Base-by-base conservation (phyloP, 2,329 filamentous ascomycete genomes). In the Calonectria crousiana region DNA sequence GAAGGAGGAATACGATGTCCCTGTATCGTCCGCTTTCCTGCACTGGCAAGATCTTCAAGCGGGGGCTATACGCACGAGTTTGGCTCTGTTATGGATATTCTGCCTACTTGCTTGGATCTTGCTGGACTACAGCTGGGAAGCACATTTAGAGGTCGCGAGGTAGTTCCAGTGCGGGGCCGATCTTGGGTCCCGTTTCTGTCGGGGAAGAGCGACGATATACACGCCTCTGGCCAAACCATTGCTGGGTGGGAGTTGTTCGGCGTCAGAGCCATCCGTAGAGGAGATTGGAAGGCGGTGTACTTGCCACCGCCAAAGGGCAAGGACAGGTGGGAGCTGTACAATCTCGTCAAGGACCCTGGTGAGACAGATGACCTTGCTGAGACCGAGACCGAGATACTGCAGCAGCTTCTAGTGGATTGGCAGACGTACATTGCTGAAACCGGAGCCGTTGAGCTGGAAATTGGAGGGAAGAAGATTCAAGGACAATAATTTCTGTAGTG, bases 191-290 rank as follows among this genome's bases (percentile, higher is more conserved):
- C 53, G 26, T 58, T 58, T 14, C 32, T 58, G 20, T 9, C 53
- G 14, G 30, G 10, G 5, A 23, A 34, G 9, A 58, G 18, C 30
- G 53, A 58, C 9, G 32, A n/a, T 23, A 36, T 58, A 20, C 53
- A 58, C 53, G 4, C 30, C 10, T 14, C 53, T 14, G 32, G 30
- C 3, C 53, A 58, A 20, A 30, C 18, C 2, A 87, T 90, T 41
- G 74, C 70, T 47, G 90, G 90, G 13, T 92, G 90, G 90, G 90
- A 91, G 73, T 87, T 88, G 0, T 90, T 88, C 76, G 89, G 89
- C 0, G 85, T 87, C 1, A 69, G 75, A 1, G 90, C 90, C 0
- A 85, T 91, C 11, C 88, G 90, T 34, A 88, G 87, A 60, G 89
- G 87, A 11, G 85, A 89, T 71, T 91, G 87, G 87, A 92, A 91